phyloP scores from a whole-genome alignment of 2,329 filamentous ascomycete genomes.

The Calonectria naviculata region DNA sequence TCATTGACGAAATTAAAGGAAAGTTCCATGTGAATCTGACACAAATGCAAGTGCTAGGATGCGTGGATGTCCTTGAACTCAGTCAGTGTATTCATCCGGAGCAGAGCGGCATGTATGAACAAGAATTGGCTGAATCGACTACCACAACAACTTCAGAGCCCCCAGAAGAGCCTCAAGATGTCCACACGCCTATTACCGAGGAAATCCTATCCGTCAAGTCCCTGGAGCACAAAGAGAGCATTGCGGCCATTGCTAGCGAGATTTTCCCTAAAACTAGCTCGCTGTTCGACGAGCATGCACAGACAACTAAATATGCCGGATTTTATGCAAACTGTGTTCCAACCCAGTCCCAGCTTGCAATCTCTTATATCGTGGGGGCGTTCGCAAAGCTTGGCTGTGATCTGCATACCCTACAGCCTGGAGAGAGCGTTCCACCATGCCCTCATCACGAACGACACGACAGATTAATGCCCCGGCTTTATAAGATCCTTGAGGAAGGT shows the following conservation, averaged over 20 bases:
- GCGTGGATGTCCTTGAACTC: not conserved
- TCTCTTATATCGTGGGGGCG: not conserved
- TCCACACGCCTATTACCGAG: accelerated
- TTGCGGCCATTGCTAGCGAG: not conserved
- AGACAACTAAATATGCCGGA: not conserved
- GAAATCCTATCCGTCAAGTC: not conserved
- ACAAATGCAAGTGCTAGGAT: not conserved
- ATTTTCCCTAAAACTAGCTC: not conserved
- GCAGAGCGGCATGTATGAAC: too few relatives aligned
- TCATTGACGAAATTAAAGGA: not conserved
- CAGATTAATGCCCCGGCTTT: not conserved
- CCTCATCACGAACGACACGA: not conserved
- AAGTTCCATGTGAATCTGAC: not conserved
- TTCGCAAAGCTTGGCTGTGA: not conserved
- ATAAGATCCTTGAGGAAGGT: not conserved
- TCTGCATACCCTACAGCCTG: not conserved
- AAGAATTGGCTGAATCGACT: not conserved
- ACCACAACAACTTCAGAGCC: not conserved
- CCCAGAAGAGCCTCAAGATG: not conserved
- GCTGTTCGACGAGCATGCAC: not conserved
- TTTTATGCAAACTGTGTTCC: not conserved
- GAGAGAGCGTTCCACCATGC: not conserved
- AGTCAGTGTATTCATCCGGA: not conserved
- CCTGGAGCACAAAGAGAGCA: not conserved
- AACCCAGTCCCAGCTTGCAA: not conserved